Conservation (phyloP, 306 rosid species). For the Bauhinia variegata region DNA sequence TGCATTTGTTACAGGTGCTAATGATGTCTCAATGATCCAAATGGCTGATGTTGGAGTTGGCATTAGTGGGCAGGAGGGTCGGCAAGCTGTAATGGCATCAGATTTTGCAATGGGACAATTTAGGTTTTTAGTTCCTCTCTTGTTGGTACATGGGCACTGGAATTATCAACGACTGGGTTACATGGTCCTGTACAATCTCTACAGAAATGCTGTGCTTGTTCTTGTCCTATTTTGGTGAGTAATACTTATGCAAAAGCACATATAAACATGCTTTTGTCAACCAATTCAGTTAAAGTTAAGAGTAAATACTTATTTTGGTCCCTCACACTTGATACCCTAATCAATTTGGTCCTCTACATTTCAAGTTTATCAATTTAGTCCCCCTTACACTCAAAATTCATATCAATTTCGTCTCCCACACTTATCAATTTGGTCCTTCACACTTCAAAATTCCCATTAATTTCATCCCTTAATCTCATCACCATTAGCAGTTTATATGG, state of each 20-base stretch:
- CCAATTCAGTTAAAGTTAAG: not conserved
- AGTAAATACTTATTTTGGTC: too few species aligned
- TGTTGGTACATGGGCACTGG: slow-evolving; percentile 96
- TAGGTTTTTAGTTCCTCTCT: slow-evolving; percentile 86
- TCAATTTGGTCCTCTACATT: too few species aligned
- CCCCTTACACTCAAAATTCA: too few species aligned
- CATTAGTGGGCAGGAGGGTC: slow-evolving; percentile 97
- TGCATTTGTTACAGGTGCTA: slow-evolving; percentile 68
- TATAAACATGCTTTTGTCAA: not conserved
- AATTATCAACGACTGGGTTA: slow-evolving; percentile 94
- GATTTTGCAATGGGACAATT: slow-evolving; percentile 99
- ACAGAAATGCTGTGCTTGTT: slow-evolving; percentile 88
- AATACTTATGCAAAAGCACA: slow-evolving; percentile 11
- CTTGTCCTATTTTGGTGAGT: slow-evolving; percentile 91
- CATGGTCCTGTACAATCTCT: slow-evolving; percentile 92
- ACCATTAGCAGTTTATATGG: too few species aligned
- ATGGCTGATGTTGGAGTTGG: slow-evolving; percentile 99
- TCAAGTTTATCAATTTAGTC: too few species aligned
- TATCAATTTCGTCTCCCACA: too few species aligned
- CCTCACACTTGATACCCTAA: too few species aligned
- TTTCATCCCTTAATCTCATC: too few species aligned
- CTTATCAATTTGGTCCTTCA: too few species aligned
- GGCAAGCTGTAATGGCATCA: slow-evolving; percentile 98
- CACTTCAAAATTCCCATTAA: too few species aligned
- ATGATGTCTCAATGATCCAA: slow-evolving; percentile 99